A percentile compares a stretch with the other conserved stretches of the same genome.
Conservation (phyloP, 495 filamentous ascomycete species). For the Collariella sp. region DNA sequence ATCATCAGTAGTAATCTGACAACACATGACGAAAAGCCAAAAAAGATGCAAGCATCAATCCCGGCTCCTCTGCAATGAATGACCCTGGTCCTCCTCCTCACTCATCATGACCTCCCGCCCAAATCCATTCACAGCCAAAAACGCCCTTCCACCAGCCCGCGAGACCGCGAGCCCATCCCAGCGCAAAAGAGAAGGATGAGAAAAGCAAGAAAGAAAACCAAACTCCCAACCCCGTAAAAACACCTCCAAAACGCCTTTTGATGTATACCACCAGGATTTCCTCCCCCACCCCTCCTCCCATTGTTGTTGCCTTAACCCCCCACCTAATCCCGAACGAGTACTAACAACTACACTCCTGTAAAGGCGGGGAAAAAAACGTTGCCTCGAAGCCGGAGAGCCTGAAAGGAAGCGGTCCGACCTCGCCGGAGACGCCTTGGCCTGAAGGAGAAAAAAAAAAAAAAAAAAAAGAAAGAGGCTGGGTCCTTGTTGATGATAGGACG, state of each 20-base stretch:
- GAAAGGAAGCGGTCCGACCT: too few relatives aligned
- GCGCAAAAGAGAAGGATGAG: not conserved
- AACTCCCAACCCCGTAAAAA: not conserved
- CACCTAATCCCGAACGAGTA: too few relatives aligned
- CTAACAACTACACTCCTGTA: too few relatives aligned
- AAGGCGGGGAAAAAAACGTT: too few relatives aligned
- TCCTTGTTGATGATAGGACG: too few relatives aligned
- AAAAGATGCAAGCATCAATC: not conserved
- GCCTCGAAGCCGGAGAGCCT: too few relatives aligned
- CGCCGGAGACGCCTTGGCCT: not conserved
- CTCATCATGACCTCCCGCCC: not conserved
- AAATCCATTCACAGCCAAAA: not conserved
- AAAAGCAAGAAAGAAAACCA: not conserved
- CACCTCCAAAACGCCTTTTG: not conserved
- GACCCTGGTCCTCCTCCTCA: not conserved
- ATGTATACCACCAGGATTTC: not conserved
- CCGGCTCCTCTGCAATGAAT: too few relatives aligned
- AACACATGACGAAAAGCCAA: too few relatives aligned
- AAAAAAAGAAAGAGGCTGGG: not conserved
- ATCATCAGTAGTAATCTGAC: not conserved
- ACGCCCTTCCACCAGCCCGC: not conserved
- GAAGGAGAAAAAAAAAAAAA: not conserved
- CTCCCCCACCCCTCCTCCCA: not conserved
- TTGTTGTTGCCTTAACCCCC: not conserved
- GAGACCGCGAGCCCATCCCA: not conserved